Base-by-base conservation (phyloP, 2,329 filamentous ascomycete species). In the Exophiala sp. region DNA sequence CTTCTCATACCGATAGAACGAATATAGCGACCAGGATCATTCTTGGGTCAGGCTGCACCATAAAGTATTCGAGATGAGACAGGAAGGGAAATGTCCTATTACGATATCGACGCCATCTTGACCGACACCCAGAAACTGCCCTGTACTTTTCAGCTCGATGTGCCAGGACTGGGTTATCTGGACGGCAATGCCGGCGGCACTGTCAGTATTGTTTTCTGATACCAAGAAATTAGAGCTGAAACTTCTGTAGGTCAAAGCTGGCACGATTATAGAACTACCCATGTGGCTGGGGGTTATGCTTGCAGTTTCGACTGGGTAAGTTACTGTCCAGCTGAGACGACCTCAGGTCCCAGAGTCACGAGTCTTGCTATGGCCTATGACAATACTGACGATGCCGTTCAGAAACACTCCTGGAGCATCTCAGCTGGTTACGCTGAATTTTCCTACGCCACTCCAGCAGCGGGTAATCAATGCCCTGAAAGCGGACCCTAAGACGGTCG, bases 231-330 rank as follows among this genome's bases (percentile, higher is more conserved):
- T n/a, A n/a, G n/a, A 5, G 21, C 41, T 43, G 9, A 43, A 5
- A 5, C n/a, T 8, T 11, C 18, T 3, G 29, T 73, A 88, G 68
- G 85, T 97, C 65, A 94, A 92, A 70, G 74, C 85, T 50, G 88
- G 89, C 56, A 92, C 90, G 1, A 84, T 86, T 40, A 79, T 97
- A 43, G 82, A 87, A 58, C 84, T 97, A 1, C 94, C 94, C 1
- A 80, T 97, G 62, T 99, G 94, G 94, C 84, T 99, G 10, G 91
- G 88, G 62, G 89, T 96, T 71, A 92, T 96, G 82, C 87, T 99
- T 48, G 89, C 89, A 29, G 81, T 95, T 6, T 73, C 72, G 9
- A 73, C 72, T 49, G 71, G 75, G 77, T 79, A 69, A 63, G 65
- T 62, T 36, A 38, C 3, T 18, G 21, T 43, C 16, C 21, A 33